A percentile compares a stretch with the other conserved stretches of the same genome.
Evolutionary conservation across 2,329 filamentous ascomycete genomes (phyloP).

Genomic region (Davidsoniella eucalypti): DNA sequence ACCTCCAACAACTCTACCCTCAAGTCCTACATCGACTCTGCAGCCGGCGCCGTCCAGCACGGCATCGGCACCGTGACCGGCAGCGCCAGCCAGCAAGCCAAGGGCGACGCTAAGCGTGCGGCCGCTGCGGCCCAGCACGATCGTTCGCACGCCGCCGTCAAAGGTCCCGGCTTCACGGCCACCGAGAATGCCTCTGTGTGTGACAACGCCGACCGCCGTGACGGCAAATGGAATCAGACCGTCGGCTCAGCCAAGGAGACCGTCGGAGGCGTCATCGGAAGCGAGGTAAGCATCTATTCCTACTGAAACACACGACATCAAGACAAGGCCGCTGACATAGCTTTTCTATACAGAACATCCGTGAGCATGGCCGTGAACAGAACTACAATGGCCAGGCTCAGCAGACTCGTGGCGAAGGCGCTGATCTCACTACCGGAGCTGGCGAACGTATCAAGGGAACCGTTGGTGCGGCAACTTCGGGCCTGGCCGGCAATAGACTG

Average conservation of each 20-base stretch:
- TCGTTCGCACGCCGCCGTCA: slow-evolving; percentile 55
- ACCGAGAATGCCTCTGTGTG: slow-evolving; percentile 49
- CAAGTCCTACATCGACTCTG: slow-evolving; percentile 60
- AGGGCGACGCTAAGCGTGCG: slow-evolving; percentile 49
- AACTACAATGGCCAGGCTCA: not conserved
- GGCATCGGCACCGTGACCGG: slow-evolving; percentile 59
- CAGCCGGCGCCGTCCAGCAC: slow-evolving; percentile 55
- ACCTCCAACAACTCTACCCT: slow-evolving; percentile 43
- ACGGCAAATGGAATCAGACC: slow-evolving; percentile 76
- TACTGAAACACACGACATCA: not conserved
- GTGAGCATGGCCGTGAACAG: slow-evolving; percentile 43
- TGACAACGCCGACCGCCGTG: slow-evolving; percentile 54
- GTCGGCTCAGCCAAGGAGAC: slow-evolving; percentile 73
- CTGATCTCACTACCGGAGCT: slow-evolving; percentile 35
- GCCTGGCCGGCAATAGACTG: slow-evolving; percentile 51
- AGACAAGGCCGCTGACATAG: slow-evolving; percentile 1
- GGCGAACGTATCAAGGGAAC: slow-evolving; percentile 52
- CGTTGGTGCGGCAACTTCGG: slow-evolving; percentile 54
- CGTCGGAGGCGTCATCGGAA: slow-evolving; percentile 58
- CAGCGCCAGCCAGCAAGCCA: slow-evolving; percentile 46
- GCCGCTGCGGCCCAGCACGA: slow-evolving; percentile 52
- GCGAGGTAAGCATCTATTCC: slow-evolving; percentile 34
- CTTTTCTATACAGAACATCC: slow-evolving; percentile 36
- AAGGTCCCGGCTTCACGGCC: slow-evolving; percentile 55
- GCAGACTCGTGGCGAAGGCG: not conserved